Percentiles rank a stretch among this genome's conserved stretches.
Conservation (phyloP, 2,329 filamentous ascomycete genomes). For the Byssothecium circinans region DNA sequence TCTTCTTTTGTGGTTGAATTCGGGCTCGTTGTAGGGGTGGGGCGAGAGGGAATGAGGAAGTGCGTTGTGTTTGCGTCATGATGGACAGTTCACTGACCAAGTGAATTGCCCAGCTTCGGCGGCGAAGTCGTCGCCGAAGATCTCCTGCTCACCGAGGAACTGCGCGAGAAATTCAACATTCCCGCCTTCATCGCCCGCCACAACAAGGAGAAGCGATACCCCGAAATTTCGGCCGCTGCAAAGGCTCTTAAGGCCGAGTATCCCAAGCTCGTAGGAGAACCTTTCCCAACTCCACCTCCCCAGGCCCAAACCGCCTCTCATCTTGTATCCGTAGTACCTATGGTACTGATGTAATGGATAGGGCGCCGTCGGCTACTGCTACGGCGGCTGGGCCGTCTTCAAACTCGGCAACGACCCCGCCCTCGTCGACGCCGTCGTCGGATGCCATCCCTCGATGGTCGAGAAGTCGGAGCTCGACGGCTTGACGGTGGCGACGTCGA, state of each 20-base stretch:
- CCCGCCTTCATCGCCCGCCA: slow-evolving; percentile 44
- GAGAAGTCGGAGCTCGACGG: slow-evolving; percentile 34
- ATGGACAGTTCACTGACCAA: too few relatives aligned
- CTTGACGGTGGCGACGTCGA: slow-evolving; percentile 35
- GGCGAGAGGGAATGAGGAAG: not conserved
- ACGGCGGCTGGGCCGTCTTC: slow-evolving; percentile 46
- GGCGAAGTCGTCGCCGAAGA: slow-evolving; percentile 34
- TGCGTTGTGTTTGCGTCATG: not conserved
- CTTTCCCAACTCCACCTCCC: not conserved
- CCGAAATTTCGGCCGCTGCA: slow-evolving; percentile 42
- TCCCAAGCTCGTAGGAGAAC: slow-evolving; percentile 40
- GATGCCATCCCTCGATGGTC: slow-evolving; percentile 35
- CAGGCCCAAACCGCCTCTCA: too few relatives aligned
- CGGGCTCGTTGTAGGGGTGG: not conserved
- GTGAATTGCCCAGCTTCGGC: slow-evolving; percentile 37
- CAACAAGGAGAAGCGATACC: slow-evolving; percentile 42
- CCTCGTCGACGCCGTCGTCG: slow-evolving; percentile 34
- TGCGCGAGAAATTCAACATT: slow-evolving; percentile 44
- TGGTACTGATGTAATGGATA: too few relatives aligned
- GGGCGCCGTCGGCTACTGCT: slow-evolving; percentile 48
- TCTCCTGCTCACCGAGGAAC: slow-evolving; percentile 29
- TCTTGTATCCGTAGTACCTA: too few relatives aligned
- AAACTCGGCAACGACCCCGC: slow-evolving; percentile 34
- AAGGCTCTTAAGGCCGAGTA: slow-evolving; percentile 39
- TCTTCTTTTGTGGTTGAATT: not conserved